phyloP scores from a whole-genome alignment of 495 filamentous ascomycete species.

The Penicillium alfredii region DNA sequence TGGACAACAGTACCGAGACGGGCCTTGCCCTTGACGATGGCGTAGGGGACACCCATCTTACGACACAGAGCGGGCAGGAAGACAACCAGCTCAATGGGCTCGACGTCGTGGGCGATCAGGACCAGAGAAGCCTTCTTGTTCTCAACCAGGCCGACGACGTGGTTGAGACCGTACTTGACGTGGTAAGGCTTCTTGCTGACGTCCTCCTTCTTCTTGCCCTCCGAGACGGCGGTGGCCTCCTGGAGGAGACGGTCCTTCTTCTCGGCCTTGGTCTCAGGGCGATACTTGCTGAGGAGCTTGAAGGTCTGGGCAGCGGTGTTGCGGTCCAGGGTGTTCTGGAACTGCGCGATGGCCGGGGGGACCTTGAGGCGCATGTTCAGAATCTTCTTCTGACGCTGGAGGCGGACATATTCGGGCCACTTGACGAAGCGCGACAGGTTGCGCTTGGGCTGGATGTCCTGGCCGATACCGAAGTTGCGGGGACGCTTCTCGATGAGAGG shows the following conservation, averaged over 20 bases:
- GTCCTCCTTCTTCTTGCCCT: conserved; percentile 99
- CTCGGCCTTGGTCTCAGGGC: conserved; percentile 96
- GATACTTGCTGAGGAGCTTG: conserved; percentile 99
- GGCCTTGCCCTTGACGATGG: conserved; percentile 99
- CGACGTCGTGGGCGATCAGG: conserved; percentile 98
- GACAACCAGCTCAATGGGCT: conserved; percentile 98
- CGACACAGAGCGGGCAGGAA: conserved; percentile 98
- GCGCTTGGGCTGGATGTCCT: conserved; percentile 95
- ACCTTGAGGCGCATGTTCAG: conserved; percentile 98
- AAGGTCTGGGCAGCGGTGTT: conserved; percentile 95
- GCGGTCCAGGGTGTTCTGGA: conserved; percentile 94
- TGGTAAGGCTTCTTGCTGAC: conserved; percentile 99
- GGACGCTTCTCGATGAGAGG: conserved; percentile 97
- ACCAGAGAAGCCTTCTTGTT: conserved; percentile 99
- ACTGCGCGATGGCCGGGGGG: conserved; percentile 94
- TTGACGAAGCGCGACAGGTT: conserved; percentile 99
- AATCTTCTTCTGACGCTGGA: conserved; percentile 99
- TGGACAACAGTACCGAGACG: conserved; percentile 97
- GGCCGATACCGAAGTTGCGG: conserved; percentile 98
- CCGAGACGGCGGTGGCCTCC: conserved; percentile 93
- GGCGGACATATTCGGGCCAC: conserved; percentile 98
- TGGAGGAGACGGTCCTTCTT: conserved; percentile 99
- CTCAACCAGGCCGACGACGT: conserved; percentile 98
- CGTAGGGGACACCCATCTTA: conserved; percentile 99
- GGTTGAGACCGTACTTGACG: conserved; percentile 99